phyloP scores from a whole-genome alignment of 2,329 filamentous ascomycete species.

The Phoma sp. region DNA sequence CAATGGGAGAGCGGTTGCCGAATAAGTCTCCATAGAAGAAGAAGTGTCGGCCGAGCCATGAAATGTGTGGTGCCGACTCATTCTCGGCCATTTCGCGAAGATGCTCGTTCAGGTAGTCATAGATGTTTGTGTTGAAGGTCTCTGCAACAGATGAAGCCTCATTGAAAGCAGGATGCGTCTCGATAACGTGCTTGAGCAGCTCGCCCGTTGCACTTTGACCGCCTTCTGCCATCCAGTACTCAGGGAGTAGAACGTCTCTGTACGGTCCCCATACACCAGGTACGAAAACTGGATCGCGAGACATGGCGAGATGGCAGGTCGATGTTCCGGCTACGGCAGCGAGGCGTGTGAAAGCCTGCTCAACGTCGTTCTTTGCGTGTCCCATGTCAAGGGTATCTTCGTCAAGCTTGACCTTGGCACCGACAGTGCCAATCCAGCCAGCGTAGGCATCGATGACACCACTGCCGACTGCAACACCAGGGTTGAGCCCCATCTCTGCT shows the following conservation, averaged over 20 bases:
- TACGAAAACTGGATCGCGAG: slow-evolving; percentile 89
- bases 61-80: slow-evolving; percentile 73
- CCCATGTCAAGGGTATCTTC: slow-evolving; percentile 71
- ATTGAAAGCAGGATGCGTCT: slow-evolving; percentile 90
- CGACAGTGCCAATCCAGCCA: slow-evolving; percentile 98
- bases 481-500: slow-evolving; percentile 79
- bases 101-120: slow-evolving; percentile 91
- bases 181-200: slow-evolving; percentile 89
- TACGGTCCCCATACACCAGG: slow-evolving; percentile 97
- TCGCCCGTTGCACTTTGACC: slow-evolving; percentile 97
- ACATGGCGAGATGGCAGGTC: slow-evolving; percentile 97
- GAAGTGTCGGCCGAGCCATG: slow-evolving; percentile 88
- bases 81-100: slow-evolving; percentile 77
- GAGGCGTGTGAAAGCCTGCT: slow-evolving; percentile 89
- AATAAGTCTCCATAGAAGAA: slow-evolving; percentile 99
- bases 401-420: slow-evolving; percentile 84
- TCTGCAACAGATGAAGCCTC: slow-evolving; percentile 80
- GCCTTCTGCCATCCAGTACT: slow-evolving; percentile 96
- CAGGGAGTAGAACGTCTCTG: slow-evolving; percentile 87
- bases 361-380: slow-evolving; percentile 80
- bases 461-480: slow-evolving; percentile 90
- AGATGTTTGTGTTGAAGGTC: slow-evolving; percentile 85
- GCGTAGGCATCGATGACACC: slow-evolving; percentile 98
- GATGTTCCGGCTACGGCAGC: slow-evolving; percentile 96
- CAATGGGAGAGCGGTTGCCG: slow-evolving; percentile 93